Evolutionary conservation across 1,284 basidiomycete genomes (phyloP), one percentile per base, ranked within the genome.

Genomic region (Athelia psychrophila): DNA sequence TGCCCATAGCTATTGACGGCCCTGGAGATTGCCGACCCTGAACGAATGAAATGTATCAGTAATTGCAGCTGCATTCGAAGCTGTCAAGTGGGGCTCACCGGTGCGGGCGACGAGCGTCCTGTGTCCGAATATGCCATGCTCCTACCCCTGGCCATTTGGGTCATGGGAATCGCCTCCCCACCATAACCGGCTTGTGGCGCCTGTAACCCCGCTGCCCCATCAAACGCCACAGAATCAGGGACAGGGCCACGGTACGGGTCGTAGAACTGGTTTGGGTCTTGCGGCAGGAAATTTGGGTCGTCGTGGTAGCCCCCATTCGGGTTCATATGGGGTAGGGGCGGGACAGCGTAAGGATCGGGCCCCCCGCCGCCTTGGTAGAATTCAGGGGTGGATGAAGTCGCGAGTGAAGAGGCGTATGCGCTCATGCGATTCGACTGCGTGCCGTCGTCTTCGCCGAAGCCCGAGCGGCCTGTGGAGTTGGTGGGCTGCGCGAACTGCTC

Each of bases 311-410:
- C 84, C 59, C 66, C 79, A 61, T 79, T 86, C 13, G 88, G 88
- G 65, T 91, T 88, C 44, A 88, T 68, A 56, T 90, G 87, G 9
- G 88, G 88, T n/a, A 91, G 74, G n/a, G 88, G 88, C 3, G 88
- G 88, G 2, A 91, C 83, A 13, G 88, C 87, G 65, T 91, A 91
- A 3, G 89, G 88, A 60, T 91, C 88, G 24, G 65, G 59, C 19
- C 67, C 67, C 9, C n/a, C 38, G 6, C 38, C 38, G 18, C 62
- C 54, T 47, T 76, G 68, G 46, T 75, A 68, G 47, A 71, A 59
- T 27, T 75, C 78, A 30, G 80, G 78, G 36, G 81, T 81, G 13
- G 78, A 79, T n/a, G 70, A 70, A 1, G 81, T 67, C 2, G 68
- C 70, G 4, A 76, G 65, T 15, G 78, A 78, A 19, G 69, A 63